Base-by-base conservation (phyloP, 768 basidiomycete species). In the Astraeus odoratus region DNA sequence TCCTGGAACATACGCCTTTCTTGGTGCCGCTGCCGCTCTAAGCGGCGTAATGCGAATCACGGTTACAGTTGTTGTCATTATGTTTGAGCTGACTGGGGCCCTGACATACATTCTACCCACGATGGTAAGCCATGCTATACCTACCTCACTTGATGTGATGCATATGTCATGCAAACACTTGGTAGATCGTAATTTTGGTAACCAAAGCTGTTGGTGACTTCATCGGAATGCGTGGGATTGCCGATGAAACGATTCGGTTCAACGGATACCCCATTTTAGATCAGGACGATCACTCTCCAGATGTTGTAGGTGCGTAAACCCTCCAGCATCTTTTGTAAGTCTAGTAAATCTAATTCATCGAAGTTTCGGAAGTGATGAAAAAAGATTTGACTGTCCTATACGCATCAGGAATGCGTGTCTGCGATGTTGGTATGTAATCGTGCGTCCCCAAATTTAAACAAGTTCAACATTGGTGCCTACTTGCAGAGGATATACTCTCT, bases 31-130 rank as follows among this genome's bases (percentile, higher is more conserved):
- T 3, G 96, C 96, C 5, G 88, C 93, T 12, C 69, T 99, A 33
- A 93, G 96, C 44, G 95, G 96, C 26, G 82, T 98, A 43, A 99
- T 97, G 78, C 78, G 94, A 54, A 88, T 98, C 47, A 99, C 96
- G 0, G 92, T 98, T 22, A 91, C 94, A 0, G 93, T 99, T 5
- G 96, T 98, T 7, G 96, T 98, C 27, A 94, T 99, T 65, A 98
- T 99, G 93, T 98, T 97, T 61, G 95, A 98, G 58, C 74, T 99
- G 16, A 99, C 96, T 3, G 96, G 96, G 10, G 95, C 96, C 5
- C 64, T 98, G 57, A 97, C 92, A 16, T 98, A 99, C 59, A 94
- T 98, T 53, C 67, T 99, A 22, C 96, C 96, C 5, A 94, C 92
- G 12, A 99, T 99, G 96, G 95, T 93, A 52, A 54, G 75, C 19